These are phyloP conservation scores for Yamadazyma songkhlaensis DNA, from an alignment of 1,139 yeast species.

Conservation along the genomic window DNA sequence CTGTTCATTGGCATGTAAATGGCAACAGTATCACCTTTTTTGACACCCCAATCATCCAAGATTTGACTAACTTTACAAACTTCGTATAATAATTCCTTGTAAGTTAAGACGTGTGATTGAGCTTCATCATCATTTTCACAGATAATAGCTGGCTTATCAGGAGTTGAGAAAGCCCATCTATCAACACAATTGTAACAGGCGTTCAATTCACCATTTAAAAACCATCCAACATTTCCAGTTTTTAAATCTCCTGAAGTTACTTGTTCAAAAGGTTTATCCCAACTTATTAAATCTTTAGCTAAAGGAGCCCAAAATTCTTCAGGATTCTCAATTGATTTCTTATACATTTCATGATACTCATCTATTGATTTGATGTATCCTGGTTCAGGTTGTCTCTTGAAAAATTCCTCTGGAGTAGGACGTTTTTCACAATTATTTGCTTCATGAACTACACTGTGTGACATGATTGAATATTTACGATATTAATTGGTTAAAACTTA, in stretches of 20 bases:
- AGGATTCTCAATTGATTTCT: constrained; percentile 78
- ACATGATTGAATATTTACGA: not conserved
- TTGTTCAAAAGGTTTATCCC: constrained; percentile 81
- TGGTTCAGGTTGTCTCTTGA: constrained; percentile 62
- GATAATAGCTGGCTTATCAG: constrained; percentile 84
- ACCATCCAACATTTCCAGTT: constrained; percentile 90
- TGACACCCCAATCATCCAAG: constrained; percentile 80
- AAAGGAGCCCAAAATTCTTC: constrained; percentile 78
- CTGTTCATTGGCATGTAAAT: constrained; percentile 97
- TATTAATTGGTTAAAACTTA: too few species aligned
- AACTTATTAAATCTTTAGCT: constrained; percentile 74
- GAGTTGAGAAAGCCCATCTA: constrained; percentile 86
- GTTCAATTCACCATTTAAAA: constrained; percentile 87
- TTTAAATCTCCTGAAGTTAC: constrained; percentile 72
- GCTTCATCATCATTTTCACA: constrained; percentile 94
- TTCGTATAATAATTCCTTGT: constrained; percentile 80
- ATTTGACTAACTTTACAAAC: constrained; percentile 90
- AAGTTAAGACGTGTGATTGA: constrained; percentile 73
- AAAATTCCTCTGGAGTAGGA: constrained; percentile 74
- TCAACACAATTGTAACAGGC: constrained; percentile 96
- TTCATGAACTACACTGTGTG: constrained; percentile 68
- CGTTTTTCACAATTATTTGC: constrained; percentile 66
- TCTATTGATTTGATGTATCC: constrained; percentile 52
- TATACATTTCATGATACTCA: constrained; percentile 73
- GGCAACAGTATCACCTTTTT: constrained; percentile 94